These are phyloP conservation scores for Rhodotorula mucilaginosa DNA, from an alignment of 1,284 basidiomycete species.

Conservation along the genomic window DNA sequence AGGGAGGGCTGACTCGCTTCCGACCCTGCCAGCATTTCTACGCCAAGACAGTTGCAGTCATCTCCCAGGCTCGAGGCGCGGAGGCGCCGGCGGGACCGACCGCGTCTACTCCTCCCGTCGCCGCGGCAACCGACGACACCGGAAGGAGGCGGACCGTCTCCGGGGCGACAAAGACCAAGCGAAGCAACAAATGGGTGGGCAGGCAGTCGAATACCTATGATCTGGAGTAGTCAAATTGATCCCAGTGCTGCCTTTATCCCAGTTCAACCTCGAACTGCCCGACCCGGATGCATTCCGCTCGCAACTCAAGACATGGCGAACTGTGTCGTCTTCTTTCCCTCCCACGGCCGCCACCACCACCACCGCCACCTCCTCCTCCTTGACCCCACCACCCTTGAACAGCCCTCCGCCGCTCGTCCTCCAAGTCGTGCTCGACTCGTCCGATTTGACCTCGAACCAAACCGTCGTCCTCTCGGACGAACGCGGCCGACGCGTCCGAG, in stretches of 20 bases:
- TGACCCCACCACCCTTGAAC: background rate
- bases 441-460: conserved; percentile 42
- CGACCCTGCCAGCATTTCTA: conserved; percentile 47
- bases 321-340: conserved; percentile 40
- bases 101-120: background rate
- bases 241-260: background rate
- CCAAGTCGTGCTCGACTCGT: conserved; percentile 48
- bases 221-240: too few relatives aligned
- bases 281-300: conserved; percentile 47
- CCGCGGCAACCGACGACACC: background rate
- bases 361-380: conserved; percentile 6
- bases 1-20: conserved; percentile 13
- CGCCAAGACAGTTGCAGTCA: conserved; percentile 47
- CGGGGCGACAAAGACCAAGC: background rate
- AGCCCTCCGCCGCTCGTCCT: conserved; percentile 46
- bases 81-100: conserved; percentile 15
- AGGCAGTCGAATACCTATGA: background rate
- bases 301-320: conserved; percentile 48
- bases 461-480: conserved; percentile 44
- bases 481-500: conserved; percentile 33
- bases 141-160: background rate
- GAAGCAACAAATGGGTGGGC: conserved; percentile 31
- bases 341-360: background rate
- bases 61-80: conserved; percentile 46
- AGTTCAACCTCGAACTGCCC: conserved; percentile 50